Percentiles rank a stretch among this genome's conserved stretches.
These are phyloP conservation scores for Rhizomucor miehei DNA, from an alignment of 371 early-diverging fungal species.

Conservation along the genomic window DNA sequence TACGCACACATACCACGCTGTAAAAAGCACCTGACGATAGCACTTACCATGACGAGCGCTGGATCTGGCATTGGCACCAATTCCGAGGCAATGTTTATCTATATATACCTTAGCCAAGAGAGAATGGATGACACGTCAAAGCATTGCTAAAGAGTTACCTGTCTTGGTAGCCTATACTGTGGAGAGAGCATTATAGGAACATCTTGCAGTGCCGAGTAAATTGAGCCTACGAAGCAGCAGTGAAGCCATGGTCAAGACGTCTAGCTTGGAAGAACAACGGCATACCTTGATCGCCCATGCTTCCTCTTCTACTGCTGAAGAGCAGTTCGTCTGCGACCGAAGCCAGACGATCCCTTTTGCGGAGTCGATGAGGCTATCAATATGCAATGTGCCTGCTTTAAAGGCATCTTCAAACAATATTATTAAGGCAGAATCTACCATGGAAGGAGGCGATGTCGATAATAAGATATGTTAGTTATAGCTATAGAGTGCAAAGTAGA, in stretches of 20 bases:
- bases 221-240: slow-evolving; percentile 25
- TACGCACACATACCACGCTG: too few species aligned
- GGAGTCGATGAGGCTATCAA: too few species aligned
- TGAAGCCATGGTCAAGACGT: background rate
- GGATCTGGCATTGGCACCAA: slow-evolving; percentile 37
- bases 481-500: too few species aligned
- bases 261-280: background rate
- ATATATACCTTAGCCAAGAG: background rate
- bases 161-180: slow-evolving; percentile 45
- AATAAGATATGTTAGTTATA: too few species aligned
- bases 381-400: too few species aligned
- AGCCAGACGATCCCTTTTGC: too few species aligned
- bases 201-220: slow-evolving; percentile 47
- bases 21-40: too few species aligned
- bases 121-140: background rate
- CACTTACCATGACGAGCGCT: slow-evolving; percentile 31
- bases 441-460: too few species aligned
- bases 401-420: too few species aligned
- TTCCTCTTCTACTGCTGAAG: background rate
- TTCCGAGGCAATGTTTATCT: slow-evolving; percentile 34
- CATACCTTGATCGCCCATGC: background rate
- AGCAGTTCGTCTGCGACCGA: too few species aligned
- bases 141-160: slow-evolving; percentile 23
- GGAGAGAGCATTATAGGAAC: slow-evolving; percentile 55
- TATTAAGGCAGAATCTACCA: too few species aligned